Evolutionary conservation across 192 early-diverging fungal species (phyloP), one percentile per base, ranked within the genome.

Genomic region (Funneliformis geosporum): DNA sequence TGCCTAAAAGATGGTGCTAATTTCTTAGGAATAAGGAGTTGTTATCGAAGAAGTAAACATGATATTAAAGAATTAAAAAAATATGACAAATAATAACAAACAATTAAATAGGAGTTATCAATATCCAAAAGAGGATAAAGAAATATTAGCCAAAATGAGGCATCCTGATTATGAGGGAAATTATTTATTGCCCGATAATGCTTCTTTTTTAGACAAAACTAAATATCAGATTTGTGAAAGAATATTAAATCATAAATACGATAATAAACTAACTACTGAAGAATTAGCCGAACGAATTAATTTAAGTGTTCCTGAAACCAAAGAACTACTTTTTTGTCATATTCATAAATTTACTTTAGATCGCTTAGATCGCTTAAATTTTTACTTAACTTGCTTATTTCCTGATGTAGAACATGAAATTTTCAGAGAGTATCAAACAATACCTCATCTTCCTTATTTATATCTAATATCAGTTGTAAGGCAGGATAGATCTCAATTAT

Each of bases 221-320:
- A 67, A 67, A 67, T 67, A 67, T 27, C 9, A 67, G 65, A 67
- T 67, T 67, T 67, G 65, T 28, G 4, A 4, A 28, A 67, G 11
- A 67, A 40, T 67, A 27, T 23, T 67, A 12, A 18, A 25, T 38
- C 28, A 28, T 14, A 67, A 67, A 12, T 14, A 25, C 5, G 39
- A 67, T 27, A 67, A 67, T 67, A 67, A 67, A 28, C 28, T 67
- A 67, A 67, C 65, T 4, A 28, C 65, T 5, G 27, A 67, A 27
- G n/a, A 67, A 27, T 27, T 67, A 23, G 65, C 65, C 11, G 11
- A 67, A 4, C 2, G 28, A 67, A 67, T 67, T 40, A 12, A 67
- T 12, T 27, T 67, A 67, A 67, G 65, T 25, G 1, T 14, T 23
- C 18, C 65, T 12, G 65, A 67, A 67, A 67, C 65, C 11, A 11